Base-by-base conservation (phyloP, 371 early-diverging fungal genomes). In the Dinochytrium kinnereticum region DNA sequence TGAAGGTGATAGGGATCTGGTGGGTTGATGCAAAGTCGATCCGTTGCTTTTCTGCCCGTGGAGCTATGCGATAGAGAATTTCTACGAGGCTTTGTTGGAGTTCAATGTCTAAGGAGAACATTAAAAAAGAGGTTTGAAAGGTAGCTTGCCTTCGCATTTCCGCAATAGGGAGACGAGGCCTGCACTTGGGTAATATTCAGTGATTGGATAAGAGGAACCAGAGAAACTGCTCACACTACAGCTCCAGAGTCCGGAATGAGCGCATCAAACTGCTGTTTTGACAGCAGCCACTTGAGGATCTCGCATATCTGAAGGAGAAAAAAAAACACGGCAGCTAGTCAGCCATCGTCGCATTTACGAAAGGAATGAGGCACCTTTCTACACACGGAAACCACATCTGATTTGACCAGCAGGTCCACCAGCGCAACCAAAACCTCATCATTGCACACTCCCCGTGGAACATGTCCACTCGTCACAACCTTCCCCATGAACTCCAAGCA, bases 201-300 rank as follows among this genome's bases (percentile, higher is more conserved):
- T 26, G 10, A 53, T 15, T 53, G 26, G 55, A 5, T 7, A 26
- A 53, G 5, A 44, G 13, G 5, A 13, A 53, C n/a, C 55, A 21
- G 55, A 53, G 26, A 44, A 44, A 44, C 49, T 44, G 55, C 13
- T 44, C 26, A 53, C 55, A 26, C 7, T 53, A 26, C 26, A 26
- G 55, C 24, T 26, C 5, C 7, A n/a, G 55, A 26, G 55, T 53
- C 55, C 26, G 13, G n/a, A 24, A 53, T 26, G 17, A 61, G 13
- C 15, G 19, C 13, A 26, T 61, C 61, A 61, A 61, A 61, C 13
- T 34, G 34, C 61, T 61, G 30, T 37, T 61, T 61, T 7, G 61
- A 61, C 13, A 61, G n/a, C 2, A 61, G 10, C 61, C 7, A 21
- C 34, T 61, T 61, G 36, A 61, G 61, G 7, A 61, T 28, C 7